phyloP scores from a whole-genome alignment of 495 filamentous ascomycete species.

The Arthonia radiata region DNA sequence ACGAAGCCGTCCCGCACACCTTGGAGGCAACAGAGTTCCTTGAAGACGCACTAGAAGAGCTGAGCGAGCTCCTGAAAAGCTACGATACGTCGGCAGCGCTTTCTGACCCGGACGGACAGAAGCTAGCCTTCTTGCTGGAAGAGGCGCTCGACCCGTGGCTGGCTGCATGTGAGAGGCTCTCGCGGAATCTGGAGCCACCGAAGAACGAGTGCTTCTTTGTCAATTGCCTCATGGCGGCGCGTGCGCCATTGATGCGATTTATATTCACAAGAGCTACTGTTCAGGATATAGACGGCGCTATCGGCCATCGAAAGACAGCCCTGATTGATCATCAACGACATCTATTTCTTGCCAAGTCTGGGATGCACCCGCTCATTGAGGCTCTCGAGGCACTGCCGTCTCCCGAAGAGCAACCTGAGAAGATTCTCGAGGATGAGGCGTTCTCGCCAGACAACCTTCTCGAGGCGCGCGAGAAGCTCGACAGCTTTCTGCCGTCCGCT shows the following conservation, averaged over 20 bases:
- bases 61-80: conserved; percentile 53
- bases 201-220: conserved; percentile 48
- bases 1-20: conserved; percentile 44
- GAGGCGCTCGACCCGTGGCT: conserved; percentile 77
- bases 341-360: conserved; percentile 52
- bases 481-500: conserved; percentile 78
- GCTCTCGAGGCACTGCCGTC: conserved; percentile 27
- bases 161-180: conserved; percentile 41
- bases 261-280: conserved; percentile 26
- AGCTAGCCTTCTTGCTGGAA: conserved; percentile 31
- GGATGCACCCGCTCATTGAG: conserved; percentile 40
- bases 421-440: conserved; percentile 26
- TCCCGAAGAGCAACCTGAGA: conserved; percentile 18
- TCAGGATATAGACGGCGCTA: conserved; percentile 8
- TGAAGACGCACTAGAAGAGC: conserved; percentile 46
- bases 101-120: conserved; percentile 25
- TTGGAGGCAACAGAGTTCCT: conserved; percentile 69
- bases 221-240: conserved; percentile 49
- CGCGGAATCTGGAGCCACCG: conserved; percentile 30
- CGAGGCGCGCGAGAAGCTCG: conserved; percentile 48
- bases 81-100: conserved; percentile 55
- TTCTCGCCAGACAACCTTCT: conserved; percentile 40
- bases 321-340: conserved; percentile 34
- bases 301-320: conserved; percentile 12
- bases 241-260: conserved; percentile 24